Evolutionary conservation across 2,329 filamentous ascomycete species (phyloP), one percentile per base, ranked within the genome.

Genomic region (Sporothrix mexicana): DNA sequence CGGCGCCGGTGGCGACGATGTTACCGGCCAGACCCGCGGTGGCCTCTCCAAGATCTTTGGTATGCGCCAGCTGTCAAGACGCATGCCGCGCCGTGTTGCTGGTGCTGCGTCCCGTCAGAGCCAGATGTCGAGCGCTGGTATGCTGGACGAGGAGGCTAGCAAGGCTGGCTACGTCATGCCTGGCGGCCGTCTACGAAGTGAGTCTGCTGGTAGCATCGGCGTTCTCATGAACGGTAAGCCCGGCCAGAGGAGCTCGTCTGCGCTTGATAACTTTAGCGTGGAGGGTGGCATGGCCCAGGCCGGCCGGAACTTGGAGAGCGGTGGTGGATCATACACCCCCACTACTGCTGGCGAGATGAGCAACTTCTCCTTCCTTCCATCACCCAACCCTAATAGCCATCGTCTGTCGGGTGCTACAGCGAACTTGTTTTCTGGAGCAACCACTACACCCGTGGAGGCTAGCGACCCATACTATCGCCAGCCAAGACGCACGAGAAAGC

Each of bases 21-120:
- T 87, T 53, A 87, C 86, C 69, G 91, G 91, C 53, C 89, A 92
- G 75, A 89, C 90, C 69, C 86, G 93, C 79, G 95, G 96, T 78
- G 95, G 94, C 9, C 85, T 99, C 71, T 91, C 91, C 77, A 97
- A 95, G 83, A 93, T 95, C 62, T 97, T 98, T 79, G 95, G 95
- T 69, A 94, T 95, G 87, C 92, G 95, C 64, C 94, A 98, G 80
- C 85, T 98, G 55, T 93, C 93, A 13, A 90, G 92, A 75, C 90
- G 94, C 67, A 84, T 88, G 75, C 89, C 88, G 73, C 89, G 89
- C 66, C 88, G 88, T 74, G 87, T 86, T 74, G 80, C 75, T 70
- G 74, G 75, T 0, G 88, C 88, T 17, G 85, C 87, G 30, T 91
- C 92, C 8, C 89, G 94, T 74, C 90, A 92, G 77, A 98, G 94